A percentile compares a stretch with the other conserved stretches of the same genome.
Conservation (phyloP, 768 basidiomycete species). For the Lactarius akahatsu region DNA sequence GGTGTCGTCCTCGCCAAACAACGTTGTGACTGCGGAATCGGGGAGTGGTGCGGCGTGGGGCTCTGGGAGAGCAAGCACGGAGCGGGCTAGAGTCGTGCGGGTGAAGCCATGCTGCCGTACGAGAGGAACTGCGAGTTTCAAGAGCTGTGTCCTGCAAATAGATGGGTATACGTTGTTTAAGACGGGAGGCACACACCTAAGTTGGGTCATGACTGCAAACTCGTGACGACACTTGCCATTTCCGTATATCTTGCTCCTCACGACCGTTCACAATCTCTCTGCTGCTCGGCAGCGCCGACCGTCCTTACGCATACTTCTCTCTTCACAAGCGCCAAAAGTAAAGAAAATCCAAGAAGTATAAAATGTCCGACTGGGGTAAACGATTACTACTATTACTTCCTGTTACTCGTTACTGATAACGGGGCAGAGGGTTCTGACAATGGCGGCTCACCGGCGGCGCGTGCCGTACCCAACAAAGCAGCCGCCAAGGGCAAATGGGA, state of each 20-base stretch:
- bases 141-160: slow-evolving; percentile 37
- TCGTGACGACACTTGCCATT: slow-evolving; percentile 13
- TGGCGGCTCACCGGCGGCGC: slow-evolving; percentile 17
- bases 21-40: slow-evolving; percentile 64
- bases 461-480: slow-evolving; percentile 31
- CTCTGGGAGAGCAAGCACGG: slow-evolving; percentile 55
- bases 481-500: slow-evolving; percentile 63
- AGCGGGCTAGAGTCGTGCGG: slow-evolving; percentile 61
- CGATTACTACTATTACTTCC: not conserved
- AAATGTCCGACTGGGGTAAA: slow-evolving; percentile 32
- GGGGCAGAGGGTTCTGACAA: slow-evolving; percentile 27
- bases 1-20: slow-evolving; percentile 70
- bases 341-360: slow-evolving; percentile 10
- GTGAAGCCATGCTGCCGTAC: slow-evolving; percentile 72
- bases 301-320: slow-evolving; percentile 25
- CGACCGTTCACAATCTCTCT: slow-evolving; percentile 13
- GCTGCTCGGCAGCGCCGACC: slow-evolving; percentile 29
- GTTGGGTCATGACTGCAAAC: slow-evolving; percentile 10
- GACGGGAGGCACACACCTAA: slow-evolving; percentile 9
- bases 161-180: not conserved
- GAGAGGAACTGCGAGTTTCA: slow-evolving; percentile 63
- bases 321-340: slow-evolving; percentile 2
- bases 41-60: slow-evolving; percentile 60
- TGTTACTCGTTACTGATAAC: not conserved
- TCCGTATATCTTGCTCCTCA: not conserved